Conservation (phyloP, 2,329 filamentous ascomycete genomes). For the Ambrosiella cleistominuta region DNA sequence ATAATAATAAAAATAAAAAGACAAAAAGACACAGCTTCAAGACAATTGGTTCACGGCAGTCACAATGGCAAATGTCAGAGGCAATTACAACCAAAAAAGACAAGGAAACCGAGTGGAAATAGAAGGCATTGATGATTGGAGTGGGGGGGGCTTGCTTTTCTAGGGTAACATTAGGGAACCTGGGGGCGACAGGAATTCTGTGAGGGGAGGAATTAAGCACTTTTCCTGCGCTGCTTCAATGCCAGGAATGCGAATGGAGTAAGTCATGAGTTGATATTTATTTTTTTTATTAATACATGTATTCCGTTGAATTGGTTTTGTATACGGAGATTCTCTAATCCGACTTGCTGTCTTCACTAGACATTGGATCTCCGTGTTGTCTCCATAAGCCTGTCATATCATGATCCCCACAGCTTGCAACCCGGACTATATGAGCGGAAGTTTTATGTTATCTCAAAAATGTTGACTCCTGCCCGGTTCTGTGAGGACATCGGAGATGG, state of each 20-base stretch:
- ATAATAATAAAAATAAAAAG: not conserved
- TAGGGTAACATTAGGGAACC: not conserved
- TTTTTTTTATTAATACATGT: not conserved
- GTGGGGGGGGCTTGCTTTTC: not conserved
- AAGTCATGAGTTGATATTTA: not conserved
- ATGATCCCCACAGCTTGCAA: too few species aligned
- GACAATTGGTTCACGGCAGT: not conserved
- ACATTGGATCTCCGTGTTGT: too few species aligned
- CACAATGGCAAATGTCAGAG: not conserved
- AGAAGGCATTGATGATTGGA: not conserved
- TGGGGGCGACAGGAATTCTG: not conserved
- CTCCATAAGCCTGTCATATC: too few species aligned
- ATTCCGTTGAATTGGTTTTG: not conserved
- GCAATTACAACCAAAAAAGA: not conserved
- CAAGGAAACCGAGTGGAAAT: not conserved
- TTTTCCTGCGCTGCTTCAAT: not conserved
- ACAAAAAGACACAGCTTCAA: not conserved
- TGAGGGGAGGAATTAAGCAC: not conserved
- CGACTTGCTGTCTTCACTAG: not conserved
- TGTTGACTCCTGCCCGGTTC: too few species aligned
- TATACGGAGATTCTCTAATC: not conserved
- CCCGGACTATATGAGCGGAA: too few species aligned
- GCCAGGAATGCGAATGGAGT: not conserved
- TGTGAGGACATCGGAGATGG: too few species aligned
- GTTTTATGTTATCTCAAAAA: too few species aligned